Evolutionary conservation across 371 early-diverging fungal species (phyloP), one percentile per base, ranked within the genome.

Genomic region (Mortierella sp.): DNA sequence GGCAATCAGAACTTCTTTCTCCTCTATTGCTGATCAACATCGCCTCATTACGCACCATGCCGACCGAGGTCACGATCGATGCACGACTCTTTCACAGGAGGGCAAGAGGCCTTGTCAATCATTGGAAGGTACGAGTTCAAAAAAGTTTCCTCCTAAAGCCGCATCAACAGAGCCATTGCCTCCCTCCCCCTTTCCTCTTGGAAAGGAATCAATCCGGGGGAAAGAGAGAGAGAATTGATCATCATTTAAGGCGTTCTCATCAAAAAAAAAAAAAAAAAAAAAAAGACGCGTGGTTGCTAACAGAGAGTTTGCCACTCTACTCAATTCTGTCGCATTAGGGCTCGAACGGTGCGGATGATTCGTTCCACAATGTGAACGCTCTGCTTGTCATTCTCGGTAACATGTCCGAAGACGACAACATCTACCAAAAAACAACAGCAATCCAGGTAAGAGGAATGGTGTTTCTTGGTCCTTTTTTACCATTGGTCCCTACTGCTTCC

Each of bases 351-450:
- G 68, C 80, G 52, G 77, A 83, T 19, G 85, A 88, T 21, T 74
- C 83, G 25, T 89, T 88, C 66, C 86, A 88, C 62, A 84, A 86
- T 62, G 85, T 84, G 28, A 88, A 88, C 67, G 84, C 88, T n/a
- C 75, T 92, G 74, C 84, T 92, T 30, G 57, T 90, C 57, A 70
- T 90, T 28, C 82, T 90, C 63, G 91, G 92, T 43, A 88, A 88
- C 67, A 57, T 75, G 66, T 75, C 85, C 4, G 87, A 89, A 37
- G 90, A 91, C 57, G 91, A 89, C 60, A 89, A 87, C 55, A 86
- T 89, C 16, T 93, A 93, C 58, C 84, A 86, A 64, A 91, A 92
- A 81, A 88, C 92, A 19, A 86, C 89, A 21, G 89, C 90, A 25
- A 56, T 88, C 28, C 86, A 88, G 83, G 90, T 88, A 88, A 69